These are phyloP conservation scores for Otatea glauca DNA, from an alignment of 176 grass and related monocot species.

Conservation along the genomic window DNA sequence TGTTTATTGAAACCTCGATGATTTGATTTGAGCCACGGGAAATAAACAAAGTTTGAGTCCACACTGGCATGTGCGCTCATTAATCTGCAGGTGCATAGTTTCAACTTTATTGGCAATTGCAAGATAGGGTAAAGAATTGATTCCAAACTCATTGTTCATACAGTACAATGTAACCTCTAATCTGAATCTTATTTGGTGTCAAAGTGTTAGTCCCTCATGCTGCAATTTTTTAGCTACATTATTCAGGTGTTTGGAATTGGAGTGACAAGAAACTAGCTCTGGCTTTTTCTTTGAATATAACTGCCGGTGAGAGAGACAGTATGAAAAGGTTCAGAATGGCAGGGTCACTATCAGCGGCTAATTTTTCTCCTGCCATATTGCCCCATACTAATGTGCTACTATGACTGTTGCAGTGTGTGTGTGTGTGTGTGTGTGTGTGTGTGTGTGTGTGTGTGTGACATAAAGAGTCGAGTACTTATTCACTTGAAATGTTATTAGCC, in stretches of 20 bases:
- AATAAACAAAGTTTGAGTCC: conserved; percentile 4
- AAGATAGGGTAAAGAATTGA: neutral
- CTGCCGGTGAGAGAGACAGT: neutral
- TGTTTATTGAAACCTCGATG: neutral
- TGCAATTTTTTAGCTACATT: neutral
- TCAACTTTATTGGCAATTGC: neutral
- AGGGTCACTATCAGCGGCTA: neutral
- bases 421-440: neutral
- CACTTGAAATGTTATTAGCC: neutral
- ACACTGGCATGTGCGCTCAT: conserved; percentile 30
- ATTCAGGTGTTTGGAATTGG: neutral
- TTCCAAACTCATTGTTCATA: neutral
- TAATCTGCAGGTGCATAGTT: conserved; percentile 15
- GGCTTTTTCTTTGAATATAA: neutral
- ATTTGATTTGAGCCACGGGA: neutral
- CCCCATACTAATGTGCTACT: neutral
- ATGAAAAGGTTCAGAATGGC: neutral
- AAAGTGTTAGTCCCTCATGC: neutral
- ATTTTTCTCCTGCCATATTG: neutral
- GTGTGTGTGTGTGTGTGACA: neutral
- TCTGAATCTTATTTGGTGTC: neutral
- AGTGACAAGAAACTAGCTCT: neutral
- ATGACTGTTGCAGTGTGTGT: neutral
- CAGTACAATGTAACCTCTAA: neutral
- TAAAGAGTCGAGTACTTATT: neutral